Evolutionary conservation across 345 rosid species (phyloP).

Genomic region (Punica granatum): DNA sequence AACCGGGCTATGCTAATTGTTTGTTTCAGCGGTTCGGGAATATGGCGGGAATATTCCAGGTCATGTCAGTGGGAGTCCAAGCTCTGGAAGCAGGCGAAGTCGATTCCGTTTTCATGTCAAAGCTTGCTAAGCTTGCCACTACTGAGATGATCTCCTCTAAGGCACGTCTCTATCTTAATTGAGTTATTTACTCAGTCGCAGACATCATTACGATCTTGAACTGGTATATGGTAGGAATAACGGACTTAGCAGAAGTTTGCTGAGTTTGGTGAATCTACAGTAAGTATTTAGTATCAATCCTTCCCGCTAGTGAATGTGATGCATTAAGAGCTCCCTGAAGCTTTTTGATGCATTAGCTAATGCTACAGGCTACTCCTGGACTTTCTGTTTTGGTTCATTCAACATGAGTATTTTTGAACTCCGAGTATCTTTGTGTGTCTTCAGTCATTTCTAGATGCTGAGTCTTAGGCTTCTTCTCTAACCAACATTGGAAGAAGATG

Average conservation of each 20-base stretch:
- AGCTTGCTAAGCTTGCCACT: conserved; percentile 90
- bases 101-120: conserved; percentile 67
- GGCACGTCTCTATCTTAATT: conserved; percentile 27
- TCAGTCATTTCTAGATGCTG: not conserved
- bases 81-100: conserved; percentile 51
- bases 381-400: not conserved
- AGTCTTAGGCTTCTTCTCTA: not conserved
- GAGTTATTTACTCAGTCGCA: not conserved
- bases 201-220: too few species aligned
- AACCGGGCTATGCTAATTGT: not conserved
- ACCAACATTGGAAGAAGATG: not conserved
- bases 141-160: conserved; percentile 90
- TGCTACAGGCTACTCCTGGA: not conserved
- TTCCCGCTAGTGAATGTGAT: not conserved
- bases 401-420: not conserved
- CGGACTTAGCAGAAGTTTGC: not conserved
- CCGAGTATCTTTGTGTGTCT: not conserved
- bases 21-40: conserved; percentile 70
- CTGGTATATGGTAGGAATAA: not conserved
- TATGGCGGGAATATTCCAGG: conserved; percentile 93
- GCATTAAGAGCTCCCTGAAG: not conserved
- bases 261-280: not conserved
- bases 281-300: not conserved
- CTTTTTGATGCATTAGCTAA: not conserved
- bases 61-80: conserved; percentile 73